Base-by-base conservation (phyloP, 345 rosid species). In the Populus alba region DNA sequence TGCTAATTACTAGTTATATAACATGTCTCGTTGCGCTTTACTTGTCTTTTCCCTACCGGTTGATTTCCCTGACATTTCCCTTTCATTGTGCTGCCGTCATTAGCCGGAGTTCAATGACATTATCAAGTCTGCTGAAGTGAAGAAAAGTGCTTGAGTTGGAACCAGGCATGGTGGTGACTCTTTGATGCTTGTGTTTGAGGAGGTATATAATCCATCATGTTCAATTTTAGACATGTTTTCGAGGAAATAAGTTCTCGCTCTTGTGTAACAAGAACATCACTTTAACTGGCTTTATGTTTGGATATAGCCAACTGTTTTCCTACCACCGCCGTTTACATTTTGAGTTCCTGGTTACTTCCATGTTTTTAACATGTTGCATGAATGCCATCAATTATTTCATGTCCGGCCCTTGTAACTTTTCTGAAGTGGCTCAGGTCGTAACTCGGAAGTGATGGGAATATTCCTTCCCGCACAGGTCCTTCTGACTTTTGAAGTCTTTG, bases 101-200 rank as follows among this genome's bases (percentile, higher is more conserved):
- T 87, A 89, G 92, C 87, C 87, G 57, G 90, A 87, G 86, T 89
- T 89, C 84, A 85, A 85, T 75, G 90, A 87, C 72, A 87, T 89
- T 70, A 89, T 89, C 84, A 87, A 89, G 84, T 53, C 90, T 11
- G 87, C 90, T 1, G 87, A 77, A 77, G 86, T 85, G 71, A 89
- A 87, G 88, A 89, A 82, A 75, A 80, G 73, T 74, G 86, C 84
- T 59, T 88, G 73, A 81, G 61, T 6, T 43, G 72, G 62, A 61
- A 27, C 53, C 6, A 7, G 29, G 51, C 37, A 22, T 5, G 22
- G 29, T 9, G 27, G 68, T 67, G 77, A 38, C 51, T 61, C 62
- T 45, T 18, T 39, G 37, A 38, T 73, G 17, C 55, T 74, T 61
- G 5, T 41, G 33, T 67, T 23, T 16, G 65, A 18, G 72, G 62